Base-by-base conservation (phyloP, 352 stramenopile species). In the Phytophthora cryptogea region DNA sequence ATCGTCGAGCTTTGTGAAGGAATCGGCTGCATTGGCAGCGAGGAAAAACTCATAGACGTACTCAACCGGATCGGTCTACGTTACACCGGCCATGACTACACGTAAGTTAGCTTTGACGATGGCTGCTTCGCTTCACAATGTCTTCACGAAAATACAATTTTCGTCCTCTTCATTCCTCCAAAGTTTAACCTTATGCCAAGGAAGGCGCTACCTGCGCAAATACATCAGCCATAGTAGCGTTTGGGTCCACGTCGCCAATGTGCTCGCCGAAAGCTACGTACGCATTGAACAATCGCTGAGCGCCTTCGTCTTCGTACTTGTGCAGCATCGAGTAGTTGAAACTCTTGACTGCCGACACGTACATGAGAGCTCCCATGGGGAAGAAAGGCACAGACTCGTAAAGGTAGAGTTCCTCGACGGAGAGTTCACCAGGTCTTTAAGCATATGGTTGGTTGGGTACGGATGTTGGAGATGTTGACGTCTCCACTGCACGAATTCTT, bases 291-390 rank as follows among this genome's bases (percentile, higher is more conserved):
- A 85, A 56, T 13, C 64, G 31, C 5, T 68, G 17, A 2, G 67
- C 72, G 0, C 59, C 58, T 0, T 66, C 58, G 14, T 66, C 43
- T 47, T 80, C 59, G 42, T 79, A 52, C 56, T 88, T 88, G 73
- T 77, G 56, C 41, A 86, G 76, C 75, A 86, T 83, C 37, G 78
- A 75, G 51, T 88, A 88, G 59, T 85, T 78, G 55, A 88, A 37
- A n/a, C 45, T 63, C 41, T 66, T 68, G 20, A 77, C 68, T 5
- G 63, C 72, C 20, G 72, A 74, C 33, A 80, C 51, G 50, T 79
- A 82, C 27, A 83, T 54, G 45, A 80, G 71, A 10, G 68, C 71
- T 1, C 68, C 74, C 31, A 76, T 72, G 20, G 71, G 54, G n/a
- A 87, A 70, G 40, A 76, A 80, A 27, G 74, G 74, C 30, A 79